Conservation (phyloP, 805 yeast species). For the Metschnikowia shivogae region DNA sequence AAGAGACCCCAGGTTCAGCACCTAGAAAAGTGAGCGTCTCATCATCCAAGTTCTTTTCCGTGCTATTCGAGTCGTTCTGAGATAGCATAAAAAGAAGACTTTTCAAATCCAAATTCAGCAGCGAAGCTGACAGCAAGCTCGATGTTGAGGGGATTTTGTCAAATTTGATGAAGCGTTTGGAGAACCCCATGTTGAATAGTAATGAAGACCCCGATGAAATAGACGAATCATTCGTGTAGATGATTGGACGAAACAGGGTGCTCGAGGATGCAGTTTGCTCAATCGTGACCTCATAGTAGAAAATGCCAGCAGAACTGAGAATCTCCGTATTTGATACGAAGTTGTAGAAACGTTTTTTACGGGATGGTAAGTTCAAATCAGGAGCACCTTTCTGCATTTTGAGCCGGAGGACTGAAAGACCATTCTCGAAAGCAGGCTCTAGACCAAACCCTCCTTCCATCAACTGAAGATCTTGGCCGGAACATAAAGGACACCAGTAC, state of each 20-base stretch:
- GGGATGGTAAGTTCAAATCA: neutral
- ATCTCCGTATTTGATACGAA: conserved; percentile 37
- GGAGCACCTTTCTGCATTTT: conserved; percentile 6
- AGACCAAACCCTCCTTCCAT: conserved; percentile 25
- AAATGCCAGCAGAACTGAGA: conserved; percentile 31
- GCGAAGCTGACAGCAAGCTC: conserved; percentile 5
- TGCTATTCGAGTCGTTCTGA: conserved; percentile 10
- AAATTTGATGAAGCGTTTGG: conserved; percentile 24
- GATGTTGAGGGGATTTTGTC: conserved; percentile 16
- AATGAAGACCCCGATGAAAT: conserved; percentile 31
- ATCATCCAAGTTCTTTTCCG: conserved; percentile 11
- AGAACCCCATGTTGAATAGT: conserved; percentile 32
- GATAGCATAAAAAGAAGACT: conserved; percentile 26
- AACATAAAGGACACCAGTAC: conserved; percentile 38
- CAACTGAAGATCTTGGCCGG: conserved; percentile 20
- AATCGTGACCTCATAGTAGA: conserved; percentile 39
- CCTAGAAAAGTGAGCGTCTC: conserved; percentile 25
- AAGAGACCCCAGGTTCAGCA: conserved; percentile 35
- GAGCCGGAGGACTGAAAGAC: conserved; percentile 29
- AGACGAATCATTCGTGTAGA: conserved; percentile 31
- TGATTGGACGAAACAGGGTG: conserved; percentile 29
- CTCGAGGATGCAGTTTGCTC: conserved; percentile 32
- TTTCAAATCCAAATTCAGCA: conserved; percentile 28
- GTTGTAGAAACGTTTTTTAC: conserved; percentile 27
- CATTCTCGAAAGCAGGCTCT: conserved; percentile 23